These are phyloP conservation scores for Cryptococcus sp. DNA, from an alignment of 1,284 basidiomycete species.

Conservation along the genomic window DNA sequence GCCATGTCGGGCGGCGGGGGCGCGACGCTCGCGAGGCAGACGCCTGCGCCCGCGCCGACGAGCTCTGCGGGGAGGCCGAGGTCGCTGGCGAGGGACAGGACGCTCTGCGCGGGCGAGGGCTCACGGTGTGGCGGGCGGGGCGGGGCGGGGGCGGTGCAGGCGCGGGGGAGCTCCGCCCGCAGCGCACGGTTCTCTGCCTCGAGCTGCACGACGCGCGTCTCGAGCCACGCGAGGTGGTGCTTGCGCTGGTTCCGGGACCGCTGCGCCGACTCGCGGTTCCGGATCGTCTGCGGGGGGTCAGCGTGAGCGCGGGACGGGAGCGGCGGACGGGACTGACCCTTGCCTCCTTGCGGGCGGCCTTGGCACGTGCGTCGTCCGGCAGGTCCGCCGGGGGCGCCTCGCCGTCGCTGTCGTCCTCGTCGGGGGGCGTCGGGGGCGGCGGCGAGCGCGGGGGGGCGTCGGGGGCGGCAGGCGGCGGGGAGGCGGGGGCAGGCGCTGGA, in stretches of 20 bases:
- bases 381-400: conserved; percentile 4
- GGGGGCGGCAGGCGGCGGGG: too few species aligned
- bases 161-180: conserved; percentile 6
- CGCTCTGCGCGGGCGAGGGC: conserved; percentile 34
- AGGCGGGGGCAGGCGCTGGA: too few species aligned
- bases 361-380: conserved; percentile 34
- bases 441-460: too few species aligned
- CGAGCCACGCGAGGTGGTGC: conserved; percentile 45
- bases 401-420: neutral
- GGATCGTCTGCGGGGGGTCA: conserved; percentile 30
- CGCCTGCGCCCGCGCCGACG: conserved; percentile 31
- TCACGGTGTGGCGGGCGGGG: conserved; percentile 18
- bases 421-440: neutral
- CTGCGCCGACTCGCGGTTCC: conserved; percentile 47
- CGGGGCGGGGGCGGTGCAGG: conserved; percentile 6
- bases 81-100: conserved; percentile 35
- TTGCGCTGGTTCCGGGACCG: conserved; percentile 48
- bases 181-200: conserved; percentile 45
- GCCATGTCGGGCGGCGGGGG: conserved; percentile 35
- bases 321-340: conserved; percentile 27
- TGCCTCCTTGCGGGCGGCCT: conserved; percentile 40
- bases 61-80: conserved; percentile 37
- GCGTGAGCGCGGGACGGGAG: neutral
- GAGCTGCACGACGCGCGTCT: conserved; percentile 44
- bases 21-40: conserved; percentile 40